phyloP scores from a whole-genome alignment of 2,329 filamentous ascomycete genomes.

The Dendryphion nanum region DNA sequence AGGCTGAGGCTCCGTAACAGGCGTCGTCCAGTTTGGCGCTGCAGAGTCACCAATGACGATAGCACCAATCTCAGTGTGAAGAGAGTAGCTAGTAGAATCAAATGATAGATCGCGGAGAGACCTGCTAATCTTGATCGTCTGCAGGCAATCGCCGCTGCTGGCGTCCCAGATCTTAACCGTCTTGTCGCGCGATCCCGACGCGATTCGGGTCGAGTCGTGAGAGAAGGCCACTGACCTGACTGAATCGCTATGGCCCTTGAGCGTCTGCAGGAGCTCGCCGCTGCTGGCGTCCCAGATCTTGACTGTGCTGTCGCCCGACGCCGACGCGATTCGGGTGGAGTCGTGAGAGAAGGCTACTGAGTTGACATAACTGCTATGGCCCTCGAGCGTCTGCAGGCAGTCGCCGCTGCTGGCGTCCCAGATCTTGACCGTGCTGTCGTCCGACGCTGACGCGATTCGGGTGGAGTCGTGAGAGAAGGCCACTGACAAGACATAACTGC shows the following conservation, averaged over 20 bases:
- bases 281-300: slow-evolving; percentile 15
- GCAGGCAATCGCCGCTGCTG: too few relatives aligned
- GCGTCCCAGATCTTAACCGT: too few relatives aligned
- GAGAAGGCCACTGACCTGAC: slow-evolving; percentile 21
- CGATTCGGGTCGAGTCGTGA: slow-evolving; percentile 12
- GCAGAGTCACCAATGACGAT: too few relatives aligned
- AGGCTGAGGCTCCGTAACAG: too few relatives aligned
- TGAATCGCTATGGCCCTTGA: slow-evolving; percentile 14
- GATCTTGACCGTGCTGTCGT: slow-evolving; percentile 14
- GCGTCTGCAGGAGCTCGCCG: slow-evolving; percentile 9
- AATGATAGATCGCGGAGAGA: too few relatives aligned
- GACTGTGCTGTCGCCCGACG: slow-evolving; percentile 12
- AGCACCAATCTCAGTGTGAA: too few relatives aligned
- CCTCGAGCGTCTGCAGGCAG: slow-evolving; percentile 13
- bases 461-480: slow-evolving; percentile 1
- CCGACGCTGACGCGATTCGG: slow-evolving; percentile 16
- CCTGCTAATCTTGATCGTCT: too few relatives aligned
- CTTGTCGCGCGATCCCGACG: too few relatives aligned
- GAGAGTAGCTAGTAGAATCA: too few relatives aligned
- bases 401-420: slow-evolving; percentile 14
- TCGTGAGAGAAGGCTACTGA: neutral
- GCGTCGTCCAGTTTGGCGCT: too few relatives aligned
- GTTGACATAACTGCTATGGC: slow-evolving; percentile 2
- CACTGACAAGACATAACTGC: neutral
- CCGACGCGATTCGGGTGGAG: slow-evolving; percentile 13